Evolutionary conservation across 164 flowering plant genomes (phyloP).

Genomic region (Sextonia rubra): DNA sequence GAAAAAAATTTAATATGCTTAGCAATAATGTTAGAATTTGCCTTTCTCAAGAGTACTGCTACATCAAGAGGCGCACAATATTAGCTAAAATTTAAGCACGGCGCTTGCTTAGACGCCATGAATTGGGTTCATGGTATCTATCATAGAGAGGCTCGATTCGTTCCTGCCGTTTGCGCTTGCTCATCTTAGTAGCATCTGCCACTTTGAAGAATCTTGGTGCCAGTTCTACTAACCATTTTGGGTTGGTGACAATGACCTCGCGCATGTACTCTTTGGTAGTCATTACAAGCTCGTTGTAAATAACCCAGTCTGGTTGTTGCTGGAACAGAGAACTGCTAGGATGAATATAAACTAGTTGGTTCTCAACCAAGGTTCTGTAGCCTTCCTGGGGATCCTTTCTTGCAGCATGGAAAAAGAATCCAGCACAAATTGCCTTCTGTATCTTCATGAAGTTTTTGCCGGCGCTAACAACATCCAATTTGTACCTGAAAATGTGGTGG

Average conservation of each 20-base stretch:
- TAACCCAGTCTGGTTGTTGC: conserved; percentile 90
- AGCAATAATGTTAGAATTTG: no score
- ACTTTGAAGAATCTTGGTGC: conserved; percentile 87
- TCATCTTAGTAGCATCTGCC: conserved; percentile 84
- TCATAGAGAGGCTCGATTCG: conserved; percentile 85
- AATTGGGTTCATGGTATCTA: conserved; percentile 84
- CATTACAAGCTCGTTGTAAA: conserved; percentile 89
- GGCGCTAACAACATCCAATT: conserved; percentile 72
- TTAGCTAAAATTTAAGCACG: conserved; percentile 39
- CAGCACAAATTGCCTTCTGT: conserved; percentile 78
- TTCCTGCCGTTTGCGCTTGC: conserved; percentile 87
- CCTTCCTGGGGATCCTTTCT: conserved; percentile 71
- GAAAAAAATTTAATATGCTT: no score
- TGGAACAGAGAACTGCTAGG: conserved; percentile 91
- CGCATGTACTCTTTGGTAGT: conserved; percentile 93
- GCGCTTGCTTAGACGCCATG: conserved; percentile 84
- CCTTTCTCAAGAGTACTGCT: no score
- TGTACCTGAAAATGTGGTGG: conserved; percentile 43
- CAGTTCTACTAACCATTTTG: conserved; percentile 85
- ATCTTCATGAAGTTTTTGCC: conserved; percentile 78
- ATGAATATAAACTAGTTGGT: conserved; percentile 82
- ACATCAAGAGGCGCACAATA: no score
- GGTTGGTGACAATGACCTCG: conserved; percentile 76
- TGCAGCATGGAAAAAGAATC: conserved; percentile 82
- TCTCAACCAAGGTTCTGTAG: conserved; percentile 81